A percentile compares a stretch with the other conserved stretches of the same genome.
phyloP scores from a whole-genome alignment of 495 filamentous ascomycete species.

The Ramalina peruviana region DNA sequence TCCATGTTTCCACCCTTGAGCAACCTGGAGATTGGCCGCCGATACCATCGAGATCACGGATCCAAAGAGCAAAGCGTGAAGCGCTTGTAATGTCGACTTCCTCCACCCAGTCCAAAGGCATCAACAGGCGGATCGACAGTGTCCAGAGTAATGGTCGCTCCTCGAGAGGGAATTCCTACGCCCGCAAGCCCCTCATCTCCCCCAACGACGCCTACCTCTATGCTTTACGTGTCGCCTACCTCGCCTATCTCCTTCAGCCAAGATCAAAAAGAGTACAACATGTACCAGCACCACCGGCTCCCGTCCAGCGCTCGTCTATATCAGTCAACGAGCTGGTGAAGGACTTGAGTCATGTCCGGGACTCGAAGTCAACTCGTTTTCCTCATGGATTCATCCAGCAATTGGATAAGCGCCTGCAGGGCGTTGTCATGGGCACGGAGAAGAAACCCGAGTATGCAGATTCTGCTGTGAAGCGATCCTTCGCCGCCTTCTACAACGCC shows the following conservation, averaged over 20 bases:
- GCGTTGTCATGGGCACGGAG: slow-evolving; percentile 55
- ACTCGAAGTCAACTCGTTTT: slow-evolving; percentile 64
- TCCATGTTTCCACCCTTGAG: too few species aligned
- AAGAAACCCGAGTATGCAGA: slow-evolving; percentile 66
- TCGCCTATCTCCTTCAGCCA: slow-evolving; percentile 85
- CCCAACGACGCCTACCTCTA: slow-evolving; percentile 73
- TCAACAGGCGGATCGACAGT: slow-evolving; percentile 42
- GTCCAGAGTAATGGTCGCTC: slow-evolving; percentile 39
- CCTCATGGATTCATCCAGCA: slow-evolving; percentile 64
- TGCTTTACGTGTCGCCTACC: slow-evolving; percentile 81
- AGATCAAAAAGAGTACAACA: slow-evolving; percentile 76
- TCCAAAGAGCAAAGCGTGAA: not conserved
- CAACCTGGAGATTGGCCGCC: not conserved
- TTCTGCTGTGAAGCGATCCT: slow-evolving; percentile 62
- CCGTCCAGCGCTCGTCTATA: slow-evolving; percentile 52
- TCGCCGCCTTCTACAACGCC: slow-evolving; percentile 64
- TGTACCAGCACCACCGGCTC: slow-evolving; percentile 47
- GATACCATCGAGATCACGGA: slow-evolving; percentile 1
- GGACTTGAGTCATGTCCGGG: slow-evolving; percentile 60
- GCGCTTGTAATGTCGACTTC: slow-evolving; percentile 36
- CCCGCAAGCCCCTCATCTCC: slow-evolving; percentile 35
- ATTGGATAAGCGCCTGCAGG: slow-evolving; percentile 53
- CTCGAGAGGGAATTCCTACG: slow-evolving; percentile 37
- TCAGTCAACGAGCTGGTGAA: slow-evolving; percentile 57
- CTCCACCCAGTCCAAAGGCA: slow-evolving; percentile 37